phyloP scores from a whole-genome alignment of 108 stramenopile genomes.

The Pseudonitzschia pungens region DNA sequence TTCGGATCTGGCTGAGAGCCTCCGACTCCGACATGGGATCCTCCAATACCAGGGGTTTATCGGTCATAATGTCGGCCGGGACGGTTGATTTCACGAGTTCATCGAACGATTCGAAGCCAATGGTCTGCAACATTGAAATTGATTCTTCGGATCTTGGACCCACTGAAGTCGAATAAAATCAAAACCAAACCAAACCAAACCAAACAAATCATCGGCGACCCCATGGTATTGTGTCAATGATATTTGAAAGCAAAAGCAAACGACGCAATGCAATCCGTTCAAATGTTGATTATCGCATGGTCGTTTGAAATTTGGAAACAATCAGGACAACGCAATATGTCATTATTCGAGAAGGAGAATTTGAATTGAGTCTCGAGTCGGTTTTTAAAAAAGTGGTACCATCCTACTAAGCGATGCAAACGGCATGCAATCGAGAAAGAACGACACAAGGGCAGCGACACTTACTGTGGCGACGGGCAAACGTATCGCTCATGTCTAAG shows the following conservation, averaged over 20 bases:
- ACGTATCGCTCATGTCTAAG: slow-evolving; percentile 78
- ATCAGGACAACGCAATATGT: no score
- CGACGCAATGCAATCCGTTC: no score
- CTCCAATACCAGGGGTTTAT: slow-evolving; percentile 72
- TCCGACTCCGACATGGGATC: slow-evolving; percentile 89
- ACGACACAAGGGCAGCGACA: neutral
- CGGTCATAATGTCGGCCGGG: slow-evolving; percentile 83
- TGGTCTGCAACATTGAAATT: slow-evolving; percentile 81
- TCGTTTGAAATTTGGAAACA: neutral
- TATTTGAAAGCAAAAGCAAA: no score
- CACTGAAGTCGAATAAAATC: slow-evolving; percentile 41
- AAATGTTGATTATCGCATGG: no score
- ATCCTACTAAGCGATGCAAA: no score
- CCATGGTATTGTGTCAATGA: no score
- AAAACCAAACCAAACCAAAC: neutral
- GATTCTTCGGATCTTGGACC: slow-evolving; percentile 82
- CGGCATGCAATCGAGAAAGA: no score
- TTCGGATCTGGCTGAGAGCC: slow-evolving; percentile 68
- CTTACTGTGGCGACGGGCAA: slow-evolving; percentile 83
- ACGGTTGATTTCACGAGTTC: slow-evolving; percentile 90
- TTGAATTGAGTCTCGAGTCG: neutral
- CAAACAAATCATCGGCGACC: no score
- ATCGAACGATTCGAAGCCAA: slow-evolving; percentile 90
- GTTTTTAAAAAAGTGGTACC: neutral
- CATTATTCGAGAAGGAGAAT: neutral